Evolutionary conservation across 1,284 basidiomycete genomes (phyloP).

Genomic region (Melampsora americana): DNA sequence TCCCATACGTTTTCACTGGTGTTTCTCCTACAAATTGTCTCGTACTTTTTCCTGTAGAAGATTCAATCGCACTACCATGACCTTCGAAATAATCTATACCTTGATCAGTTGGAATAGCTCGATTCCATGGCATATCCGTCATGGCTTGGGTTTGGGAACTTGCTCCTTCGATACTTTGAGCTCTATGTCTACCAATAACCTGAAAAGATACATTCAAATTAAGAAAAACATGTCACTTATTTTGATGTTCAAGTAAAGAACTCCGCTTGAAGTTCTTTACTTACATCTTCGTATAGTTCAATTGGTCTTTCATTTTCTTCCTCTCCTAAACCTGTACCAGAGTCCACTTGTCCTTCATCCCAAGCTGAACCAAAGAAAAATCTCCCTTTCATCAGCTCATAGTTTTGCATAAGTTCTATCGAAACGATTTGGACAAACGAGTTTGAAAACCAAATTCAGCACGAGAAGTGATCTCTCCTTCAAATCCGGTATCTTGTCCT

Average conservation of each 20-base stretch:
- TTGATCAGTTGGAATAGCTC: constrained; percentile 12
- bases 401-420: neutral
- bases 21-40: constrained; percentile 30
- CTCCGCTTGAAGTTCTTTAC: neutral
- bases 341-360: neutral
- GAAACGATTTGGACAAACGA: neutral
- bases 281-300: constrained; percentile 4
- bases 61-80: neutral
- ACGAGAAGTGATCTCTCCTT: neutral
- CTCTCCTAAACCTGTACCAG: neutral
- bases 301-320: neutral
- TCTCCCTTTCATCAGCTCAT: too few relatives aligned
- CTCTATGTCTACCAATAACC: constrained; percentile 41
- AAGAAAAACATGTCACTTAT: too few relatives aligned
- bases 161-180: constrained; percentile 34
- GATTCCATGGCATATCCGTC: constrained; percentile 37
- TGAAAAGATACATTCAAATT: too few relatives aligned
- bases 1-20: constrained; percentile 28
- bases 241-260: neutral
- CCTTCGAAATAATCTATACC: constrained; percentile 12
- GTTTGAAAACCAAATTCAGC: constrained; percentile 7
- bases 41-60: constrained; percentile 16
- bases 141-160: constrained; percentile 4
- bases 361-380: neutral
- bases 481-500: constrained; percentile 1